phyloP scores from a whole-genome alignment of 495 filamentous ascomycete genomes.

The Lepidopterella palustris region DNA sequence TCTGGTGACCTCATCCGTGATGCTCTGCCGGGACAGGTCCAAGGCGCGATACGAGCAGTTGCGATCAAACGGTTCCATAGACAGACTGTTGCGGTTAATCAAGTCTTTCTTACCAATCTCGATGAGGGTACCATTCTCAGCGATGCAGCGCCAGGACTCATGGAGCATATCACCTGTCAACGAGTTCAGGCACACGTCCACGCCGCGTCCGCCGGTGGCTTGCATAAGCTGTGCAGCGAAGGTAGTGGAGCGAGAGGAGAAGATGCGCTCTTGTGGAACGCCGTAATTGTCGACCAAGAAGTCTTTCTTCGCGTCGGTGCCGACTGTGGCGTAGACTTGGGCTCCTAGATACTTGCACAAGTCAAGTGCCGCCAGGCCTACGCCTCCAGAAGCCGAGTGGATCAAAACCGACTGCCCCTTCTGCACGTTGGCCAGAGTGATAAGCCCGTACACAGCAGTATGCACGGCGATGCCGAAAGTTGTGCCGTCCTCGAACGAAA shows the following conservation, averaged over 20 bases:
- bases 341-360: slow-evolving; percentile 1
- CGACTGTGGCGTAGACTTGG: slow-evolving; percentile 4
- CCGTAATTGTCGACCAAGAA: slow-evolving; percentile 5
- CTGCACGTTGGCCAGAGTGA: not conserved
- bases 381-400: slow-evolving; percentile 9
- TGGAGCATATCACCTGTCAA: slow-evolving; percentile 5
- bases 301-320: not conserved
- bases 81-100: slow-evolving; percentile 26
- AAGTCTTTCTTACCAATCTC: slow-evolving; percentile 38
- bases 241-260: not conserved
- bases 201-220: not conserved
- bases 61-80: slow-evolving; percentile 38
- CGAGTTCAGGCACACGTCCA: slow-evolving; percentile 1
- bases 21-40: slow-evolving; percentile 8
- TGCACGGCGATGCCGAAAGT: not conserved
- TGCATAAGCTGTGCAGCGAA: not conserved
- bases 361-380: slow-evolving; percentile 1
- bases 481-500: slow-evolving; percentile 7
- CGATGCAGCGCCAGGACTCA: slow-evolving; percentile 31
- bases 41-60: slow-evolving; percentile 22
- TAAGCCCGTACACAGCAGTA: slow-evolving; percentile 2
- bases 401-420: slow-evolving; percentile 8
- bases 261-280: slow-evolving; percentile 3
- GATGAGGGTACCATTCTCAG: slow-evolving; percentile 32
- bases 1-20: not conserved